phyloP scores from a whole-genome alignment of 495 filamentous ascomycete genomes.

The Daldinia childiae region DNA sequence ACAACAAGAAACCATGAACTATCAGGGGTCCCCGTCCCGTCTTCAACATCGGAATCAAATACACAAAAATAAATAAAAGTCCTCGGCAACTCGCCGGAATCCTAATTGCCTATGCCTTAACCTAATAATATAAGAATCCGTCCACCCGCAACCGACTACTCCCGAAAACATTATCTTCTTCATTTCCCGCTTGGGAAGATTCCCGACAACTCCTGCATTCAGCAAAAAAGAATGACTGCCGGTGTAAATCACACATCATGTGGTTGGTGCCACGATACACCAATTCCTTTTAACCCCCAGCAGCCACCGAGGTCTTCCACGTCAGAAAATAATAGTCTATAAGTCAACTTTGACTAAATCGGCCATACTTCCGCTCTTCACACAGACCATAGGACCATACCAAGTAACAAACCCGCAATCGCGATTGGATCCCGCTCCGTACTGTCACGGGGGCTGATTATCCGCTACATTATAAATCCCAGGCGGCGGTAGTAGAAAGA shows the following conservation, averaged over 20 bases:
- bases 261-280: conserved; percentile 27
- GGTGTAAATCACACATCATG: conserved; percentile 13
- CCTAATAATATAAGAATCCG: conserved; percentile 11
- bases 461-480: background rate
- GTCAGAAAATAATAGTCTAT: background rate
- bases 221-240: conserved; percentile 32
- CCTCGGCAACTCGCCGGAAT: conserved; percentile 13
- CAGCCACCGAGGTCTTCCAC: conserved; percentile 16
- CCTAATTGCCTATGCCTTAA: conserved; percentile 7
- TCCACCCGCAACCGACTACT: conserved; percentile 35
- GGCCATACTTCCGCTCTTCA: conserved; percentile 3
- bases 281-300: conserved; percentile 10
- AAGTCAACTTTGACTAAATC: conserved; percentile 5
- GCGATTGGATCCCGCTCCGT: background rate
- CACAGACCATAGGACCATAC: conserved; percentile 3
- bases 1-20: background rate
- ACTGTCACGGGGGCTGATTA: background rate
- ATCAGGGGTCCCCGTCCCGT: background rate
- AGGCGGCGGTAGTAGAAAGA: conserved; percentile 1
- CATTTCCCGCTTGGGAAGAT: conserved; percentile 30
- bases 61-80: background rate
- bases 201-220: conserved; percentile 17
- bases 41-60: conserved; percentile 26
- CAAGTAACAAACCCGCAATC: background rate
- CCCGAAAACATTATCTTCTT: conserved; percentile 25